A percentile compares a stretch with the other conserved stretches of the same genome.
Evolutionary conservation across 176 grass and related monocot genomes (phyloP).

Genomic region (Sorghum bicolor): DNA sequence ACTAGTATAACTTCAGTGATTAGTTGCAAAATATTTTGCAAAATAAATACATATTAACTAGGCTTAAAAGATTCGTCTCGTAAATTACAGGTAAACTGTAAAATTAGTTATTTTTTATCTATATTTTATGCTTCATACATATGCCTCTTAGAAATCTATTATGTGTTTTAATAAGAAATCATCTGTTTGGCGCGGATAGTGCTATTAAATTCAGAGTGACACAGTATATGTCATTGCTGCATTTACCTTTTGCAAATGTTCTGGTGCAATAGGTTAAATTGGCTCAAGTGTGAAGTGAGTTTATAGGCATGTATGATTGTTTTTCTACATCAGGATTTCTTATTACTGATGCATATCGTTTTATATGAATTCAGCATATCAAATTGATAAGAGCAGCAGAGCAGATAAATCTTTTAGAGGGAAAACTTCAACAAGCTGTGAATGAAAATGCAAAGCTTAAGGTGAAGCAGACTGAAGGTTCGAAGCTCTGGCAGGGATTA

Average conservation of each 20-base stretch:
- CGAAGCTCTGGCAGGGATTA: conserved; percentile 75
- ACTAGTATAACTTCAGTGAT: too few species aligned
- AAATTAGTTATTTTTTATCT: too few species aligned
- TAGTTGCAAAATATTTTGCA: too few species aligned
- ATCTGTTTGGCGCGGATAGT: not conserved
- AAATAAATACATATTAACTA: too few species aligned
- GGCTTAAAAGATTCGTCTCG: too few species aligned
- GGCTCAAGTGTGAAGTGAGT: not conserved
- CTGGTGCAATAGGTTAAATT: too few species aligned
- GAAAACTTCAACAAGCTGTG: conserved; percentile 69
- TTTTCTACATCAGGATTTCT: conserved; percentile 12
- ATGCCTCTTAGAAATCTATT: not conserved
- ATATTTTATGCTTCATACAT: too few species aligned
- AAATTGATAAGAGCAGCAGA: conserved; percentile 73
- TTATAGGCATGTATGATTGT: not conserved
- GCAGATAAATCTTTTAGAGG: conserved; percentile 62
- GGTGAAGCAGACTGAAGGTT: conserved; percentile 74
- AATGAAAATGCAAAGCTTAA: conserved; percentile 87
- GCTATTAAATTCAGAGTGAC: conserved; percentile 17
- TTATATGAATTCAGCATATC: conserved; percentile 44
- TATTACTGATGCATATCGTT: conserved; percentile 14
- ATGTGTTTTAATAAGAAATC: too few species aligned
- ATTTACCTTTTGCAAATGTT: not conserved
- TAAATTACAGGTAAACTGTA: too few species aligned
- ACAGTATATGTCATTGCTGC: not conserved